Evolutionary conservation across 306 rosid genomes (phyloP).

Genomic region (Albizia julibrissin): DNA sequence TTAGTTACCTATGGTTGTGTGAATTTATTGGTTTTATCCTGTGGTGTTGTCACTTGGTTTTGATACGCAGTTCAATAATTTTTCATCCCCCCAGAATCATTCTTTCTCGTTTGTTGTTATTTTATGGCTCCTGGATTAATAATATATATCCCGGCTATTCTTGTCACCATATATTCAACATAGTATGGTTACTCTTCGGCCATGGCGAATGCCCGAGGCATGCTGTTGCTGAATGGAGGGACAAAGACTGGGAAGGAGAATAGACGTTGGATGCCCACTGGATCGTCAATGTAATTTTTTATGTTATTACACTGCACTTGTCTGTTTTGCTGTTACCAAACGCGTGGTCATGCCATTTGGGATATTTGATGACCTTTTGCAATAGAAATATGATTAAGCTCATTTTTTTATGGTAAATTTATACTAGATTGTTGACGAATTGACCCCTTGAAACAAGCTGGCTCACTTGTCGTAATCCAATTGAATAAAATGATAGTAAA

Average conservation of each 20-base stretch:
- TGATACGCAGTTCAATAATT: neutral
- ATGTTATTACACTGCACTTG: neutral
- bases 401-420: neutral
- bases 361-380: neutral
- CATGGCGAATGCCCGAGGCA: neutral
- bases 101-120: neutral
- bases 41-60: conserved; percentile 16
- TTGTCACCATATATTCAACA: neutral
- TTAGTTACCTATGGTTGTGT: conserved; percentile 25
- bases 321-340: neutral
- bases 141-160: neutral
- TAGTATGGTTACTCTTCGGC: neutral
- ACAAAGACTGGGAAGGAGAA: neutral
- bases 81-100: neutral
- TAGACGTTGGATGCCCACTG: neutral
- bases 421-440: neutral
- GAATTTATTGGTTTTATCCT: conserved; percentile 28
- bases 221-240: neutral
- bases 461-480: neutral
- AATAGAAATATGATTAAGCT: neutral
- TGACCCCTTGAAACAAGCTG: neutral
- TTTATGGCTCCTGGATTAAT: neutral
- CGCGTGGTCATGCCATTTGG: neutral
- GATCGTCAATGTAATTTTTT: neutral
- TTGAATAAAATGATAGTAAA: neutral